A percentile compares a stretch with the other conserved stretches of the same genome.
Evolutionary conservation across 1,284 basidiomycete genomes (phyloP).

Genomic region (Cerioporus squamosus): DNA sequence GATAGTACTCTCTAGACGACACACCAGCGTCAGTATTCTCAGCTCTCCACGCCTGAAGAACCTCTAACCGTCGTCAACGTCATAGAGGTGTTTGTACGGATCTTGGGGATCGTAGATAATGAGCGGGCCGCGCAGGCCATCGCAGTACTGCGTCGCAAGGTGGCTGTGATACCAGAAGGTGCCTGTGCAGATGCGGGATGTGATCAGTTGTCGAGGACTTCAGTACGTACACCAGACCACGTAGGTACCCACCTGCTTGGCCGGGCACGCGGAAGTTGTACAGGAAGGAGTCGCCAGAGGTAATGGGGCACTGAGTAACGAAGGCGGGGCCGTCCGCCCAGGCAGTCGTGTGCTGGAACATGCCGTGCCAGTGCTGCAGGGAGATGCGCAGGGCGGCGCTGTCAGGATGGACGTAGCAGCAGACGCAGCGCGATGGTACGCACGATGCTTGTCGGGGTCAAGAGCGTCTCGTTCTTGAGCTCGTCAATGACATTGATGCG

Average conservation of each 20-base stretch:
- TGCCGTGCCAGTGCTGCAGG: slow-evolving; percentile 38
- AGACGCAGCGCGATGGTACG: slow-evolving; percentile 7
- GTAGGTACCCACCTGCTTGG: slow-evolving; percentile 26
- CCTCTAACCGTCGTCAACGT: slow-evolving; percentile 45
- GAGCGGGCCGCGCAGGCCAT: slow-evolving; percentile 39
- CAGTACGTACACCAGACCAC: not conserved
- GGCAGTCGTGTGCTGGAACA: slow-evolving; percentile 33
- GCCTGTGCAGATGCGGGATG: slow-evolving; percentile 8
- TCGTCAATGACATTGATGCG: slow-evolving; percentile 39
- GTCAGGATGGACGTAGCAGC: no score
- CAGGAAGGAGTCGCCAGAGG: slow-evolving; percentile 44
- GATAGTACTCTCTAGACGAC: slow-evolving; percentile 23
- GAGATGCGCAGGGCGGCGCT: no score
- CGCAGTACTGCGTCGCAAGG: slow-evolving; percentile 37
- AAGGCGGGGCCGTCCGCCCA: slow-evolving; percentile 35
- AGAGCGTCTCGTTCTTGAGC: slow-evolving; percentile 37
- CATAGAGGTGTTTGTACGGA: slow-evolving; percentile 41
- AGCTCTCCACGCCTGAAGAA: not conserved
- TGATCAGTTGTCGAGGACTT: not conserved
- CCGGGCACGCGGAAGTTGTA: slow-evolving; percentile 37
- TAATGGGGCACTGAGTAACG: slow-evolving; percentile 54
- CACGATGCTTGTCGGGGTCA: slow-evolving; percentile 37
- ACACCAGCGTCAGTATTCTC: no score
- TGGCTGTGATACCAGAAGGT: slow-evolving; percentile 31
- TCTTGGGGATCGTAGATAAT: slow-evolving; percentile 48